Percentiles rank a stretch among this genome's conserved stretches.
Conservation (phyloP, 306 rosid genomes). For the Inga laurina region DNA sequence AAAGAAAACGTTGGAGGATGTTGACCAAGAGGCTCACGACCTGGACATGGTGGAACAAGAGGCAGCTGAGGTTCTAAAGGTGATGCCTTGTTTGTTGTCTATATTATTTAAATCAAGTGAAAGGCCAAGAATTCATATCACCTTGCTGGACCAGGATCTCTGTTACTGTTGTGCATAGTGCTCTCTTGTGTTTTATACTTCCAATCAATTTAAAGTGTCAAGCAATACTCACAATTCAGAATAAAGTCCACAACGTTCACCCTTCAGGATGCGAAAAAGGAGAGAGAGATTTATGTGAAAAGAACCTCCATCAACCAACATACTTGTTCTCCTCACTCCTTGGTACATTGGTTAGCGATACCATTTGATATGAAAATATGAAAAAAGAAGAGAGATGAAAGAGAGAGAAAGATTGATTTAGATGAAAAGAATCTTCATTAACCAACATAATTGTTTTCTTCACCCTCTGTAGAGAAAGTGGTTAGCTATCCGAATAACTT, state of each 20-base stretch:
- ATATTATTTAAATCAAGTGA: slow-evolving; percentile 2
- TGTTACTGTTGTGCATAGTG: not conserved
- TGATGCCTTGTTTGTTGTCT: slow-evolving; percentile 25
- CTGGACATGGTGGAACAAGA: slow-evolving; percentile 67
- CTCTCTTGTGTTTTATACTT: not conserved
- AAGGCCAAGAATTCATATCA: not conserved
- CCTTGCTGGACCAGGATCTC: not conserved
- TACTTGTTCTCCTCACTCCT: not conserved
- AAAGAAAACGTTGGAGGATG: slow-evolving; percentile 58
- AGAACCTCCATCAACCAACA: not conserved
- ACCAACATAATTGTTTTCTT: not conserved
- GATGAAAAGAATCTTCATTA: not conserved
- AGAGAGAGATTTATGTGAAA: not conserved
- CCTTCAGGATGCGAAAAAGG: not conserved
- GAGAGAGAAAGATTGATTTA: not conserved
- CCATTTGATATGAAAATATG: not conserved
- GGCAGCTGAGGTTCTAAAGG: slow-evolving; percentile 73
- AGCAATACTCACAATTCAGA: not conserved
- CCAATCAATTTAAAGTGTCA: not conserved
- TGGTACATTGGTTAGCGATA: not conserved
- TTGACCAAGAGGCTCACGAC: slow-evolving; percentile 52
- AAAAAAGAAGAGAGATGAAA: not conserved
- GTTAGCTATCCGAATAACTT: not conserved
- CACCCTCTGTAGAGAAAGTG: not conserved
- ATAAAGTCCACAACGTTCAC: not conserved